These are phyloP conservation scores for Salinomyces thailandicus DNA, from an alignment of 2,329 filamentous ascomycete species.

Conservation along the genomic window DNA sequence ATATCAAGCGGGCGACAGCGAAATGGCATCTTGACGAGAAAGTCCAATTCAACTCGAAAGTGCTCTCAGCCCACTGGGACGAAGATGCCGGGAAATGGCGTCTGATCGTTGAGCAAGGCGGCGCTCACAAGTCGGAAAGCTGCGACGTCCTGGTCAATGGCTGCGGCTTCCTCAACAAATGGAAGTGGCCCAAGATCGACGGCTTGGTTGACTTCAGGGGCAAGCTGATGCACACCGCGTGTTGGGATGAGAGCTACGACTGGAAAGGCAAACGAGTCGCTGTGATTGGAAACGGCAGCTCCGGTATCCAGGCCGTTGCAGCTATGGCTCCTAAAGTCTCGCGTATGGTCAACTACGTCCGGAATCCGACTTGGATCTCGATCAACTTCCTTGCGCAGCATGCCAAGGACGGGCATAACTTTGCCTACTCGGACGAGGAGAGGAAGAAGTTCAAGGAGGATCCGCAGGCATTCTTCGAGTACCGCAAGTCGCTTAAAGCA, in stretches of 20 bases:
- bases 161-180: conserved; percentile 42
- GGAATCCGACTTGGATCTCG: conserved; percentile 26
- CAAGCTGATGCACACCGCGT: conserved; percentile 44
- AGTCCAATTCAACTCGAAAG: conserved; percentile 29
- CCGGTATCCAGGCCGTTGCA: conserved; percentile 26
- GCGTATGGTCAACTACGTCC: conserved; percentile 23
- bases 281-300: conserved; percentile 18
- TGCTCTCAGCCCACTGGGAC: conserved; percentile 30
- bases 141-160: conserved; percentile 42
- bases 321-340: conserved; percentile 22
- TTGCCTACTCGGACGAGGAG: conserved; percentile 2
- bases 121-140: conserved; percentile 21
- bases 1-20: conserved; percentile 29
- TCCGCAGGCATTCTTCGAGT: conserved; percentile 2
- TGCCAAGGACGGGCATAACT: conserved; percentile 2
- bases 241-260: conserved; percentile 38
- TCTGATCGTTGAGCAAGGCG: conserved; percentile 22
- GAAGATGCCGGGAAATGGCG: conserved; percentile 28
- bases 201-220: conserved; percentile 45
- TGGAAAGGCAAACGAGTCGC: conserved; percentile 15
- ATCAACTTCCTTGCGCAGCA: conserved; percentile 8
- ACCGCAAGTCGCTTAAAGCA: conserved; percentile 1
- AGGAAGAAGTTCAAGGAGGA: conserved; percentile 2
- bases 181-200: conserved; percentile 42
- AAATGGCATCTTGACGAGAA: conserved; percentile 32